Conservation (phyloP, 306 rosid genomes). For the Begonia loranthoides region DNA sequence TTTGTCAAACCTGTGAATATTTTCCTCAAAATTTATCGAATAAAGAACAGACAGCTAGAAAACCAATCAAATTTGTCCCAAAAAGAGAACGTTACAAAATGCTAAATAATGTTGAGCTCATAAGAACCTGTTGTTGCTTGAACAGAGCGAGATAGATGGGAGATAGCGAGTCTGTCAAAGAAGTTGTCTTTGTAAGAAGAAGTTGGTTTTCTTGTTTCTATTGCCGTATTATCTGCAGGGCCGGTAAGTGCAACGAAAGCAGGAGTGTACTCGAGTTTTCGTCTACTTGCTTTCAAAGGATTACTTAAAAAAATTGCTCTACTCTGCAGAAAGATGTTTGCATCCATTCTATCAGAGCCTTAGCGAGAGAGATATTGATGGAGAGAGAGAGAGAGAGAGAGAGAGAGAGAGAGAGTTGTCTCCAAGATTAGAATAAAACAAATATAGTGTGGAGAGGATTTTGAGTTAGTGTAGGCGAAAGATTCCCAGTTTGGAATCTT, state of each 20-base stretch:
- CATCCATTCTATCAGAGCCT: constrained; percentile 39
- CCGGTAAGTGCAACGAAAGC: constrained; percentile 35
- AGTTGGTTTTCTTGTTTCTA: constrained; percentile 14
- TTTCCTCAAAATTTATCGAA: too few species aligned
- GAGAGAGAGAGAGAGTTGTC: not conserved
- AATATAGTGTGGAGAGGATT: too few species aligned
- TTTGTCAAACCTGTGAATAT: constrained; percentile 39
- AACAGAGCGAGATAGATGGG: constrained; percentile 50
- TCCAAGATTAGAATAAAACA: not conserved
- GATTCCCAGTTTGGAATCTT: too few species aligned
- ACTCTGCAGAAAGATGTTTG: constrained; percentile 19
- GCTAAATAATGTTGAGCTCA: not conserved
- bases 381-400: constrained; percentile 4
- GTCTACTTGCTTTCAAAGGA: constrained; percentile 15
- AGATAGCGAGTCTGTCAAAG: constrained; percentile 59
- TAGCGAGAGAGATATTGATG: constrained; percentile 4
- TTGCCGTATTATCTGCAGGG: constrained; percentile 17
- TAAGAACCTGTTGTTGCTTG: constrained; percentile 71
- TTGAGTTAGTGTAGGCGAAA: too few species aligned
- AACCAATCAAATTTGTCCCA: too few species aligned
- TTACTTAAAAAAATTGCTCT: constrained; percentile 15
- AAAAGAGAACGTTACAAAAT: too few species aligned
- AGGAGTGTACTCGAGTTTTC: constrained; percentile 11
- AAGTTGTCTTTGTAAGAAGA: constrained; percentile 30
- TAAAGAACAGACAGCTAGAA: too few species aligned